A percentile compares a stretch with the other conserved stretches of the same genome.
Conservation (phyloP, 2,329 filamentous ascomycete species). For the Rugonectria rugulosa region DNA sequence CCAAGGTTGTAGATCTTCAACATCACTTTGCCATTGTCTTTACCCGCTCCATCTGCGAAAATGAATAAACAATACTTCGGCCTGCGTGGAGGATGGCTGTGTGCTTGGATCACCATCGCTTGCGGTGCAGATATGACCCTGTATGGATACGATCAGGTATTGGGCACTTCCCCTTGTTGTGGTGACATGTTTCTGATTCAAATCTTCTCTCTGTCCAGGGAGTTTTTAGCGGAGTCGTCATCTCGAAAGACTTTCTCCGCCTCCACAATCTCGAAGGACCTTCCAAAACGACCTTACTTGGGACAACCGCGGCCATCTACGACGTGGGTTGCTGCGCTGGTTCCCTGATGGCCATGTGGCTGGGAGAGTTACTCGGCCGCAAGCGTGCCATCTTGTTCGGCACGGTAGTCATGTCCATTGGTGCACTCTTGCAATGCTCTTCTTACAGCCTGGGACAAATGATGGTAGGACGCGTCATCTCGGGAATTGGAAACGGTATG, state of each 20-base stretch:
- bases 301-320: conserved; percentile 48
- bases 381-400: conserved; percentile 63
- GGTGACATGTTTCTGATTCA: too few relatives aligned
- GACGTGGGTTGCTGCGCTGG: conserved; percentile 51
- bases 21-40: too few relatives aligned
- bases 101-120: not conserved
- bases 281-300: not conserved
- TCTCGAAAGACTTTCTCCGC: not conserved
- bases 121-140: not conserved
- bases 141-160: not conserved
- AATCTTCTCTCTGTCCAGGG: too few relatives aligned
- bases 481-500: conserved; percentile 57
- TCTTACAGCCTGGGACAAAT: conserved; percentile 53
- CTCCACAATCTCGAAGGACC: not conserved
- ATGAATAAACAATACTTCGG: too few relatives aligned
- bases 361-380: conserved; percentile 60
- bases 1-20: too few relatives aligned
- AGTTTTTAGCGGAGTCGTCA: not conserved
- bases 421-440: conserved; percentile 65
- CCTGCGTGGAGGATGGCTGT: not conserved
- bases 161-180: too few relatives aligned
- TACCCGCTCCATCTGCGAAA: too few relatives aligned
- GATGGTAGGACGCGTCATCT: conserved; percentile 57
- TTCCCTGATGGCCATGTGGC: conserved; percentile 20
- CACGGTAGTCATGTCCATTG: conserved; percentile 62